Evolutionary conservation across 2,329 filamentous ascomycete species (phyloP).

Genomic region (Stachybotrys chlorohalonatus): DNA sequence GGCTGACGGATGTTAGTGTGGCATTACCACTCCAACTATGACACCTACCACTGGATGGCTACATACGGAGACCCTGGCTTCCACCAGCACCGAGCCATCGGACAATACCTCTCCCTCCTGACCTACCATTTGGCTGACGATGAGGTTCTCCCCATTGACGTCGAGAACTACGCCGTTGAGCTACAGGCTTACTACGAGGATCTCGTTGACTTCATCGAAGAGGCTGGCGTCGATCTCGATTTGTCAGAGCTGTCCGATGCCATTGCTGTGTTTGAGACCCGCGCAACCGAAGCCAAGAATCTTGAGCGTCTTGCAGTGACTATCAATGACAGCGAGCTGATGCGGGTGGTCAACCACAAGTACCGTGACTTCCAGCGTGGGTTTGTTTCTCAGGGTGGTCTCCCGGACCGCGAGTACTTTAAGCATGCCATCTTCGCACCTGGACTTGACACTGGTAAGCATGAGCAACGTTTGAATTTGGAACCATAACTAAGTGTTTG

Average conservation of each 20-base stretch:
- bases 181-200: conserved; percentile 28
- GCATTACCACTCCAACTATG: conserved; percentile 79
- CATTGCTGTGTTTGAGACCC: conserved; percentile 24
- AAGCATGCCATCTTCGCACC: conserved; percentile 38
- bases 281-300: conserved; percentile 20
- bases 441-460: conserved; percentile 29
- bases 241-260: conserved; percentile 26
- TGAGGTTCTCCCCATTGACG: conserved; percentile 28
- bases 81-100: conserved; percentile 49
- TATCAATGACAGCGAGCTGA: conserved; percentile 16
- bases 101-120: conserved; percentile 34
- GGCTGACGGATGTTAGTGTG: conserved; percentile 33
- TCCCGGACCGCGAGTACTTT: conserved; percentile 35
- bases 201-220: conserved; percentile 21
- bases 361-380: conserved; percentile 39
- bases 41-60: conserved; percentile 78
- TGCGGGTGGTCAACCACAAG: conserved; percentile 33
- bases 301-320: conserved; percentile 20
- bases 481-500: background rate
- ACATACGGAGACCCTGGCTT: conserved; percentile 61
- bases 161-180: conserved; percentile 30
- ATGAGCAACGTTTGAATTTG: background rate
- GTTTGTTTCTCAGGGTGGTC: conserved; percentile 36
- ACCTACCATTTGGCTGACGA: conserved; percentile 27
- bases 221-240: conserved; percentile 23